A percentile compares a stretch with the other conserved stretches of the same genome.
Evolutionary conservation across 768 basidiomycete species (phyloP).

Genomic region (Rubroboletus satanas): DNA sequence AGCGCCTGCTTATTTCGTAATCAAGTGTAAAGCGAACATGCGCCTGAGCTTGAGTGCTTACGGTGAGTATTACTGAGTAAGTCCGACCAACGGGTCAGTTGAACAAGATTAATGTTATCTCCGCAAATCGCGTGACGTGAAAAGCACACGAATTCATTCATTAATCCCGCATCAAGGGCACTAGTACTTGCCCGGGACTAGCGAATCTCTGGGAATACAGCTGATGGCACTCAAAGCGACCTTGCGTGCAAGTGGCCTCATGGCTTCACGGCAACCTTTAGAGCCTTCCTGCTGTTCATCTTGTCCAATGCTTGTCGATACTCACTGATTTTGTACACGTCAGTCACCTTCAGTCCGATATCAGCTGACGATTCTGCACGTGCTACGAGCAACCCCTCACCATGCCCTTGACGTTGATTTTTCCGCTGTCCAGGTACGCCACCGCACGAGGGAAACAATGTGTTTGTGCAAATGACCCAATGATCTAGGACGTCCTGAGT

Average conservation of each 20-base stretch:
- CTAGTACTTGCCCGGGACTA: background rate
- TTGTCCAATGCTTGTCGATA: slow-evolving; percentile 67
- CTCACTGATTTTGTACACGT: slow-evolving; percentile 59
- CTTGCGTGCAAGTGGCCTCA: slow-evolving; percentile 19
- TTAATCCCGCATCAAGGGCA: background rate
- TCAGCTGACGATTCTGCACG: background rate
- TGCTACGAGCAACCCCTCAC: slow-evolving; percentile 29
- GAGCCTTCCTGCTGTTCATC: slow-evolving; percentile 55
- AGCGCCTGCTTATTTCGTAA: slow-evolving; percentile 18
- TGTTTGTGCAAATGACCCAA: slow-evolving; percentile 82
- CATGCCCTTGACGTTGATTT: slow-evolving; percentile 74
- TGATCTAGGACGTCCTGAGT: slow-evolving; percentile 47
- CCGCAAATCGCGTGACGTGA: background rate
- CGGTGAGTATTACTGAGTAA: background rate
- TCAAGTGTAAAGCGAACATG: background rate
- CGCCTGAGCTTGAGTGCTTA: too few species aligned
- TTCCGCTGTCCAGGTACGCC: slow-evolving; percentile 78
- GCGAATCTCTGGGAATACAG: background rate
- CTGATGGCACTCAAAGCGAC: background rate
- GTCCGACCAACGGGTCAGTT: background rate
- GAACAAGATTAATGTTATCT: background rate
- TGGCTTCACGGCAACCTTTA: slow-evolving; percentile 56
- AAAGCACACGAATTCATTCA: background rate
- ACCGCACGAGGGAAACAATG: slow-evolving; percentile 87
- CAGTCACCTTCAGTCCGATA: slow-evolving; percentile 30